These are phyloP conservation scores for Dissophora ornata DNA, from an alignment of 192 early-diverging fungal species.

Conservation along the genomic window DNA sequence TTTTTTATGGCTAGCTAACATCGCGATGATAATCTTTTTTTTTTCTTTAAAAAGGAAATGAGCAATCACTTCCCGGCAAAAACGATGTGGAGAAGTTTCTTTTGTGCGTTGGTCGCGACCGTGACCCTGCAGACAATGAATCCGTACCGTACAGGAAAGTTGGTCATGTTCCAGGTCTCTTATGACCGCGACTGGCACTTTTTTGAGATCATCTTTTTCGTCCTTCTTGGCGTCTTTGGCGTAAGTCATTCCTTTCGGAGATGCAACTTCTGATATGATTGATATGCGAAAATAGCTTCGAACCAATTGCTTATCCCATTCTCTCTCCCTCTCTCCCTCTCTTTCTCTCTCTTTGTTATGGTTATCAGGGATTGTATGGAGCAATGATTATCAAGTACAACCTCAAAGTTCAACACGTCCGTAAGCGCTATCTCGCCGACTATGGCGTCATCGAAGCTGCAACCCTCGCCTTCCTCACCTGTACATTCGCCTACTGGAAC, in stretches of 20 bases:
- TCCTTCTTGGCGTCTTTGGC: constrained; percentile 84
- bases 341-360: background rate
- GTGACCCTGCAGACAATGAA: constrained; percentile 91
- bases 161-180: constrained; percentile 95
- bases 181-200: constrained; percentile 95
- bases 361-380: constrained; percentile 75
- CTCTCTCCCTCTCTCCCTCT: background rate
- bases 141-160: constrained; percentile 95
- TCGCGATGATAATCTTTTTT: too few species aligned
- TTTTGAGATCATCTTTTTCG: constrained; percentile 89
- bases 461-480: constrained; percentile 71
- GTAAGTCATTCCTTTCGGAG: constrained; percentile 56
- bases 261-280: too few species aligned
- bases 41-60: constrained; percentile 91
- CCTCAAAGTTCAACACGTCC: constrained; percentile 71
- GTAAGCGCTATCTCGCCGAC: constrained; percentile 74
- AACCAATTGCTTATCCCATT: too few species aligned
- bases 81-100: constrained; percentile 97
- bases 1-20: too few species aligned
- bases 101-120: constrained; percentile 96
- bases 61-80: constrained; percentile 94
- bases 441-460: constrained; percentile 77
- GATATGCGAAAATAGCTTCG: too few species aligned
- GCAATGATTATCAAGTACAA: constrained; percentile 82
- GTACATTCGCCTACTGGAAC: constrained; percentile 76